phyloP scores from a whole-genome alignment of 2,329 filamentous ascomycete species.

The Fusarium pseudoanthophilum region DNA sequence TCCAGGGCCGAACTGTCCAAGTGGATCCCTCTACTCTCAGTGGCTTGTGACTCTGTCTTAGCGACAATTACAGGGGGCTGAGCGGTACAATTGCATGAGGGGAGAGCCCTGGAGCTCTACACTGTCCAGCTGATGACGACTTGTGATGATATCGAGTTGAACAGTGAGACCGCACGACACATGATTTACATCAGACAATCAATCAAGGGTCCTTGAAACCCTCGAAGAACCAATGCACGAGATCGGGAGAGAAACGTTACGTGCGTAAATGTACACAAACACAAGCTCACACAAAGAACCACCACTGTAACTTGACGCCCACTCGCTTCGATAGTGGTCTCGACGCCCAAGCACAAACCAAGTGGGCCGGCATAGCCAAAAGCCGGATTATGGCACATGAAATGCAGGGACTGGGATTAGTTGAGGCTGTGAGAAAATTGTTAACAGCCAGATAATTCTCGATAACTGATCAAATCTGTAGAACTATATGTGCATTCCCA shows the following conservation, averaged over 20 bases:
- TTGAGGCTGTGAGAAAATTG: slow-evolving; percentile 9
- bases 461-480: neutral
- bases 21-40: slow-evolving; percentile 4
- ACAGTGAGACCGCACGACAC: slow-evolving; percentile 20
- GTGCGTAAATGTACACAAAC: neutral
- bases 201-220: neutral
- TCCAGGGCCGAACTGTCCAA: slow-evolving; percentile 36
- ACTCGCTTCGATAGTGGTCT: slow-evolving; percentile 16
- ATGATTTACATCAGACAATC: slow-evolving; percentile 8
- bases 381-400: slow-evolving; percentile 40
- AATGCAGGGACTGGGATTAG: slow-evolving; percentile 33
- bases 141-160: slow-evolving; percentile 34
- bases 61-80: slow-evolving; percentile 26
- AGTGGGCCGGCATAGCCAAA: slow-evolving; percentile 39
- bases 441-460: slow-evolving; percentile 12
- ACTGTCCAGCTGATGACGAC: slow-evolving; percentile 36
- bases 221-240: slow-evolving; percentile 4
- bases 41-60: slow-evolving; percentile 37
- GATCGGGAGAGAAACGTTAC: slow-evolving; percentile 22
- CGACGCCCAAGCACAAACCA: slow-evolving; percentile 39
- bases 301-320: neutral
- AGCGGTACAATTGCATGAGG: slow-evolving; percentile 15
- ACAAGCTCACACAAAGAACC: slow-evolving; percentile 9
- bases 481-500: neutral
- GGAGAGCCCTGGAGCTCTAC: slow-evolving; percentile 10